phyloP scores from a whole-genome alignment of 2,329 filamentous ascomycete genomes.

The Lachnellula suecica region DNA sequence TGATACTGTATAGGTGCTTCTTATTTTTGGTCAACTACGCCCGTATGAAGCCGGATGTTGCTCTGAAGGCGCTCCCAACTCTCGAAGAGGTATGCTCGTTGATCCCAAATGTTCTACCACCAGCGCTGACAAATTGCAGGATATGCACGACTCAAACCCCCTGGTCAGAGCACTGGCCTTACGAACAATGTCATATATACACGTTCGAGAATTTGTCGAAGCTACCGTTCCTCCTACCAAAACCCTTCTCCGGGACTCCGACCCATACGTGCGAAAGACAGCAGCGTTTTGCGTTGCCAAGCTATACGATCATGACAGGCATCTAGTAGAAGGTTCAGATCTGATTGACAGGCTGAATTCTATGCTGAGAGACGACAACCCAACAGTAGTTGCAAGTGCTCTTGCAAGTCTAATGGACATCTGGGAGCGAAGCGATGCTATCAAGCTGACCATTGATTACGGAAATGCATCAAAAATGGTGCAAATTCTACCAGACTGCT shows the following conservation, averaged over 20 bases:
- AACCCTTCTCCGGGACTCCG: constrained; percentile 76
- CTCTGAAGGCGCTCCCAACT: constrained; percentile 87
- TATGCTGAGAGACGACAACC: constrained; percentile 92
- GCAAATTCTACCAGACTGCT: constrained; percentile 92
- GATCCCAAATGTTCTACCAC: no score
- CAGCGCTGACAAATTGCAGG: constrained; percentile 47
- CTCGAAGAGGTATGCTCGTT: constrained; percentile 65
- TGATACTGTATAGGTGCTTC: constrained; percentile 72
- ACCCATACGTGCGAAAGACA: constrained; percentile 97
- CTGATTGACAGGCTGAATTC: constrained; percentile 88
- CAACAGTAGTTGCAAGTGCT: constrained; percentile 93
- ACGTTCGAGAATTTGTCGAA: constrained; percentile 94
- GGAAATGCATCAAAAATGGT: constrained; percentile 97
- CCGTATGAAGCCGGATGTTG: constrained; percentile 89
- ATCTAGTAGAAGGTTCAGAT: constrained; percentile 86
- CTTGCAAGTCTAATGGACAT: constrained; percentile 93
- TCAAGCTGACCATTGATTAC: constrained; percentile 98
- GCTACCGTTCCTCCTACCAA: constrained; percentile 84
- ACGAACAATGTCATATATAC: constrained; percentile 95
- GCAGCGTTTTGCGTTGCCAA: constrained; percentile 96
- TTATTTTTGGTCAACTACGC: constrained; percentile 97
- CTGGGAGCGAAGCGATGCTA: constrained; percentile 95
- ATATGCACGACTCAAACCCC: constrained; percentile 92
- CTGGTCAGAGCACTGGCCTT: constrained; percentile 88
- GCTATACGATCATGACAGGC: constrained; percentile 92